These are phyloP conservation scores for Sinapis alba DNA, from an alignment of 441 rosid species.

Conservation along the genomic window DNA sequence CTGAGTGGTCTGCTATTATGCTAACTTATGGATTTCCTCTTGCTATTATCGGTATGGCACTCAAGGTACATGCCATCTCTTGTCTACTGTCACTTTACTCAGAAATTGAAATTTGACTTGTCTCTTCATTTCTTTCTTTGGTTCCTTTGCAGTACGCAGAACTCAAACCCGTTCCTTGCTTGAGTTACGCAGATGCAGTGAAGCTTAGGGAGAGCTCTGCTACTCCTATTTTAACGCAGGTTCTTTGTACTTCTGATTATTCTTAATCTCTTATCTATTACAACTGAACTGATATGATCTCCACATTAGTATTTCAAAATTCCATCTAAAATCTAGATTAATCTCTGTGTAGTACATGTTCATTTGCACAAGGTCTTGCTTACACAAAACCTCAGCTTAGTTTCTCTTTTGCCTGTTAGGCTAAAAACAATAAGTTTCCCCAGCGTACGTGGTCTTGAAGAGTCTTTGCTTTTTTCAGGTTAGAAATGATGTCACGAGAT, in stretches of 20 bases:
- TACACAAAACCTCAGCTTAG: not conserved
- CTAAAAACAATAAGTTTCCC: slow-evolving; percentile 54
- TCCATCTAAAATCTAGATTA: not conserved
- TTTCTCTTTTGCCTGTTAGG: slow-evolving; percentile 46
- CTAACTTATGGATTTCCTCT: slow-evolving; percentile 96
- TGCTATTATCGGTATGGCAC: slow-evolving; percentile 96
- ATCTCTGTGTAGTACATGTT: not conserved
- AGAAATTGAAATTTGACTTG: not conserved
- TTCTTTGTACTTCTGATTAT: slow-evolving; percentile 25
- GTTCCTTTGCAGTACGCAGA: slow-evolving; percentile 77
- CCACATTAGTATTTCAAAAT: not conserved
- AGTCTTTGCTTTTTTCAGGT: slow-evolving; percentile 57
- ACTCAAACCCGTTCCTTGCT: slow-evolving; percentile 92
- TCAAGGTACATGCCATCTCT: slow-evolving; percentile 63
- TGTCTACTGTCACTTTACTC: not conserved
- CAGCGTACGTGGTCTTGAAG: not conserved
- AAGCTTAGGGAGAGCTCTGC: slow-evolving; percentile 68
- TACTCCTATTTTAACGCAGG: slow-evolving; percentile 95
- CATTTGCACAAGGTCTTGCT: not conserved
- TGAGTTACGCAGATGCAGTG: slow-evolving; percentile 84
- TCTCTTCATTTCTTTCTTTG: not conserved
- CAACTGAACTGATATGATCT: not conserved
- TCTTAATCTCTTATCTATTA: not conserved
- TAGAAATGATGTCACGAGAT: slow-evolving; percentile 86
- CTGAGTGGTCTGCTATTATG: slow-evolving; percentile 97